These are phyloP conservation scores for Linum tenue DNA, from an alignment of 345 rosid species.

Conservation along the genomic window DNA sequence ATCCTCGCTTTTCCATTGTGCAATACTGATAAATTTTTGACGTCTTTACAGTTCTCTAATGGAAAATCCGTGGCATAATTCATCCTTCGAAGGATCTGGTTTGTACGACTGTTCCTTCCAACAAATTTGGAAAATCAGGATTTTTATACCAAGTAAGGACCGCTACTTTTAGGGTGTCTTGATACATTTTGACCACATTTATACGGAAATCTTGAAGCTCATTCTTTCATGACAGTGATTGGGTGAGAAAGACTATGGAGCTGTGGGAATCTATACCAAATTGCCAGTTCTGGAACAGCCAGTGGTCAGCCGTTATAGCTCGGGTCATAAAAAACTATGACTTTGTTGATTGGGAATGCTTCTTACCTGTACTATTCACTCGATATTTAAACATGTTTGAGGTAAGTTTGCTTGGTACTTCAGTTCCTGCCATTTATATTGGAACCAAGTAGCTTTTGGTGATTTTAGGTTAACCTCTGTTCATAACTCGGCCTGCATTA, in stretches of 20 bases:
- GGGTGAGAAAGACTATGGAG: slow-evolving; percentile 59
- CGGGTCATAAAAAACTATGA: slow-evolving; percentile 75
- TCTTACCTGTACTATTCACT: slow-evolving; percentile 64
- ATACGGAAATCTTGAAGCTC: slow-evolving; percentile 13
- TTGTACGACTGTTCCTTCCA: slow-evolving; percentile 87
- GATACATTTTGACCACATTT: slow-evolving; percentile 7
- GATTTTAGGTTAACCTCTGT: background rate
- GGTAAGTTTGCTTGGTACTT: slow-evolving; percentile 41
- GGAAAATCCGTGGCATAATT: slow-evolving; percentile 98
- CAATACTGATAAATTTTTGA: background rate
- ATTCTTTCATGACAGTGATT: slow-evolving; percentile 46
- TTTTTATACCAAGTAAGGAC: slow-evolving; percentile 75
- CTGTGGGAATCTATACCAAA: slow-evolving; percentile 91
- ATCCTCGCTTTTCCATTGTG: background rate
- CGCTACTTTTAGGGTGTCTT: background rate
- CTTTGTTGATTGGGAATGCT: slow-evolving; percentile 69
- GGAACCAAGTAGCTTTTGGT: background rate
- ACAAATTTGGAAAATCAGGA: slow-evolving; percentile 75
- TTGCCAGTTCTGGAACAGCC: slow-evolving; percentile 97
- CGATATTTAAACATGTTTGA: slow-evolving; percentile 92
- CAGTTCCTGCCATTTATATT: background rate
- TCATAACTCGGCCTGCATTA: background rate
- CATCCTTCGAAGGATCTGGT: slow-evolving; percentile 93
- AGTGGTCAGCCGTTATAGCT: slow-evolving; percentile 83
- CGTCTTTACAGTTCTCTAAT: slow-evolving; percentile 51